A percentile compares a stretch with the other conserved stretches of the same genome.
These are phyloP conservation scores for Coemansia biformis DNA, from an alignment of 192 early-diverging fungal genomes.

Conservation along the genomic window DNA sequence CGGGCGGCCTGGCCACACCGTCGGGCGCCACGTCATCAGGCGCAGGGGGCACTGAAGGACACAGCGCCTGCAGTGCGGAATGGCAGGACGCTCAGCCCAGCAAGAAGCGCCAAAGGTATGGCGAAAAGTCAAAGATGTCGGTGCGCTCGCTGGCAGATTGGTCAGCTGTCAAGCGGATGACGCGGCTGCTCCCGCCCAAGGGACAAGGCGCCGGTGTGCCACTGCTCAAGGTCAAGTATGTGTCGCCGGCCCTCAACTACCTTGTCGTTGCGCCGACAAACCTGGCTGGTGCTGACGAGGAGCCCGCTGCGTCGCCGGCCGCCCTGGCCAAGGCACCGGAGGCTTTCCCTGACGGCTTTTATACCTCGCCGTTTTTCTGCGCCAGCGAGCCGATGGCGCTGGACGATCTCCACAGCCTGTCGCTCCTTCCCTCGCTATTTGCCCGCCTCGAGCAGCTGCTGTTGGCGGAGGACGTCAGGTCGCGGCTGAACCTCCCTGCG, in stretches of 20 bases:
- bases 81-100: too few species aligned
- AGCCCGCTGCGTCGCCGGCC: neutral
- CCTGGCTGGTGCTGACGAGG: neutral
- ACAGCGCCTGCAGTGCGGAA: too few species aligned
- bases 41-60: neutral
- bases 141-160: conserved; percentile 21
- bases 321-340: neutral
- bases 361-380: conserved; percentile 47
- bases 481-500: conserved; percentile 37
- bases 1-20: neutral
- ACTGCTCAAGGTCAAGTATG: conserved; percentile 20
- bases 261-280: conserved; percentile 1
- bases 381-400: conserved; percentile 19
- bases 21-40: neutral
- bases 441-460: conserved; percentile 57
- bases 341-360: conserved; percentile 22
- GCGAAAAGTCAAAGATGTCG: neutral
- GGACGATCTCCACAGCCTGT: conserved; percentile 21
- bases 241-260: conserved; percentile 21
- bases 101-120: neutral
- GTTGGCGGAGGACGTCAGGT: conserved; percentile 44
- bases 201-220: conserved; percentile 21
- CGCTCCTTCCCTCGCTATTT: conserved; percentile 61
- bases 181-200: conserved; percentile 8
- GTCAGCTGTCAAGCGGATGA: conserved; percentile 18